A percentile compares a stretch with the other conserved stretches of the same genome.
These are phyloP conservation scores for Lycium barbarum DNA, from an alignment of 257 asterid species.

Conservation along the genomic window DNA sequence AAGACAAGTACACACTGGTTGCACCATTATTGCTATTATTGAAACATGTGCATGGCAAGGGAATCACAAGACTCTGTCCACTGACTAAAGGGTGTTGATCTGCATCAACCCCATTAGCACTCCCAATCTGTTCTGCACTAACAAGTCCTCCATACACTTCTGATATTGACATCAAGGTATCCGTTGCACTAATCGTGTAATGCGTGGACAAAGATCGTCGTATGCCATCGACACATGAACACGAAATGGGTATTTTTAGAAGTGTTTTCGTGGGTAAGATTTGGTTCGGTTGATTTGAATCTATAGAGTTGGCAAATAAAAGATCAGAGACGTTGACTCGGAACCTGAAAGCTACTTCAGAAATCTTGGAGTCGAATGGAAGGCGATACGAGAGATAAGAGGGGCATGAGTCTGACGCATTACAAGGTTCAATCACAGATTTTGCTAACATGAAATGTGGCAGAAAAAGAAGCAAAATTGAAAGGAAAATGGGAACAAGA, in stretches of 20 bases:
- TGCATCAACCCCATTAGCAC: conserved; percentile 5
- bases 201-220: conserved; percentile 30
- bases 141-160: conserved; percentile 35
- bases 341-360: conserved; percentile 35
- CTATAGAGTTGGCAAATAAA: conserved; percentile 32
- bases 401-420: conserved; percentile 31
- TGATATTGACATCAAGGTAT: conserved; percentile 31
- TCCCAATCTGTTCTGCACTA: conserved; percentile 33
- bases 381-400: conserved; percentile 33
- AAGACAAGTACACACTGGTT: conserved; percentile 33
- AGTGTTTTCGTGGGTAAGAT: conserved; percentile 2
- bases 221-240: conserved; percentile 33
- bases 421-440: conserved; percentile 35
- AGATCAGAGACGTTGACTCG: conserved; percentile 26
- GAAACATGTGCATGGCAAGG: conserved; percentile 38
- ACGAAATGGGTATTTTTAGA: background rate
- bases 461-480: background rate
- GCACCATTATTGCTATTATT: conserved; percentile 31
- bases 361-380: conserved; percentile 31
- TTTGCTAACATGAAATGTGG: conserved; percentile 16
- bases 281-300: conserved; percentile 1
- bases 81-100: background rate
- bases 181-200: conserved; percentile 29
- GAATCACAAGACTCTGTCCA: conserved; percentile 32
- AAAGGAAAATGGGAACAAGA: background rate